Evolutionary conservation across 768 basidiomycete species (phyloP), one percentile per base, ranked within the genome.

Genomic region (Infundibulicybe gibba): DNA sequence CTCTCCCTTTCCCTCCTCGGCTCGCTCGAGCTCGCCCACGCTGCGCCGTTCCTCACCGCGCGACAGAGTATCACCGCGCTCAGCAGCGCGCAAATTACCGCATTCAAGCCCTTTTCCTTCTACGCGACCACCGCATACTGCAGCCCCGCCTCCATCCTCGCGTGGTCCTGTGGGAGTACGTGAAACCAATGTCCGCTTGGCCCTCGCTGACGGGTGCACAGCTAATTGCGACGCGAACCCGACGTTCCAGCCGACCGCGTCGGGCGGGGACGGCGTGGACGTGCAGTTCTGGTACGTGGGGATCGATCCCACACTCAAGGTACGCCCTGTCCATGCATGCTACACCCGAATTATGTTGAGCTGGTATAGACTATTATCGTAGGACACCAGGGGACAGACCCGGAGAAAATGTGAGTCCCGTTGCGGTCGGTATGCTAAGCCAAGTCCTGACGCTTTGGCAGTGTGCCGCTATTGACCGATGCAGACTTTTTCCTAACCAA

Each of bases 71-170:
- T 71, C 51, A 63, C 65, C 8, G 48, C 66, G 6, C 48, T 72
- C 41, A 53, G 63, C 16, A 54, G 61, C 6, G 14, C 69, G 0
- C 69, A 74, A 52, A 64, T 77, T 10, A 50, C 59, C 15, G 16
- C 49, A 14, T 73, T 64, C 50, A 68, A 57, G n/a, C 63, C 75
- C 2, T 78, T 68, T 54, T 66, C 72, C 0, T 60, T 58, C 40
- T 76, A 69, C 50, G 74, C 78, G 1, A 65, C 65, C n/a, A 49
- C 74, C 9, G 75, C 62, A 0, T 75, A 75, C 47, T 79, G 77
- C 45, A 41, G 53, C 2, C 61, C 74, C 14, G 37, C 62, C 6
- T 51, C 58, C 21, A 76, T 74, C 3, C 44, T 68, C 19, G 59
- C 65, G 32, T 79, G 77, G 77, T 52, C 64, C 25, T 79, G 77